Evolutionary conservation across 352 stramenopile species (phyloP).

Genomic region (Phytopythium montanum): DNA sequence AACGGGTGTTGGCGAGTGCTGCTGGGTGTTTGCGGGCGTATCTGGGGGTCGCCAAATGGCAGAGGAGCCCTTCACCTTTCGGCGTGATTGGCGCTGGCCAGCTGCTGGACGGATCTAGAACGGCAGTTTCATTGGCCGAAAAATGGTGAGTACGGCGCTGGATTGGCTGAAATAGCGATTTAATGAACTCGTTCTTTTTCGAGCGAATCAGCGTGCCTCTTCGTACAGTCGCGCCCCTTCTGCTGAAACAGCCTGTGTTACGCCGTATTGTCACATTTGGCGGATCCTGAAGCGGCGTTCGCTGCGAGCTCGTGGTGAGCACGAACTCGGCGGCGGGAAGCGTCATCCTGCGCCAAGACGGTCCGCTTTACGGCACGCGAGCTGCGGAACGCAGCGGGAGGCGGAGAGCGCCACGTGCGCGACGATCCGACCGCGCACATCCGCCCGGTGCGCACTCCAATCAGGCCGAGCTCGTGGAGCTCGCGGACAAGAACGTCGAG

Average conservation of each 20-base stretch:
- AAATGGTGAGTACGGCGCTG: neutral
- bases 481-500: conserved; percentile 65
- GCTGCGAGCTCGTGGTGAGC: no score
- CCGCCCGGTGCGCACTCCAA: conserved; percentile 69
- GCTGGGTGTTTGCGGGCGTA: neutral
- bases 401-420: conserved; percentile 43
- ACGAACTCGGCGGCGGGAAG: no score
- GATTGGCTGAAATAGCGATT: neutral
- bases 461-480: conserved; percentile 72
- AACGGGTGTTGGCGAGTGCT: neutral
- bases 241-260: neutral
- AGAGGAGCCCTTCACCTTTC: conserved; percentile 2
- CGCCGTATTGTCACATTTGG: no score
- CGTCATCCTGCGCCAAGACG: conserved; percentile 54
- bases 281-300: no score
- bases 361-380: conserved; percentile 53
- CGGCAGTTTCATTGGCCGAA: conserved; percentile 2
- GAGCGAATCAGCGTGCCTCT: neutral
- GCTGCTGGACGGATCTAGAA: conserved; percentile 2
- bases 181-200: conserved; percentile 7
- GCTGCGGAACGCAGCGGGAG: conserved; percentile 37
- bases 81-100: conserved; percentile 1
- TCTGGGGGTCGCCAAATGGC: neutral
- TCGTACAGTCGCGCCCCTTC: neutral
- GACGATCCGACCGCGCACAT: conserved; percentile 75